Evolutionary conservation across 495 filamentous ascomycete genomes (phyloP).

Genomic region (Trichoderma virens): DNA sequence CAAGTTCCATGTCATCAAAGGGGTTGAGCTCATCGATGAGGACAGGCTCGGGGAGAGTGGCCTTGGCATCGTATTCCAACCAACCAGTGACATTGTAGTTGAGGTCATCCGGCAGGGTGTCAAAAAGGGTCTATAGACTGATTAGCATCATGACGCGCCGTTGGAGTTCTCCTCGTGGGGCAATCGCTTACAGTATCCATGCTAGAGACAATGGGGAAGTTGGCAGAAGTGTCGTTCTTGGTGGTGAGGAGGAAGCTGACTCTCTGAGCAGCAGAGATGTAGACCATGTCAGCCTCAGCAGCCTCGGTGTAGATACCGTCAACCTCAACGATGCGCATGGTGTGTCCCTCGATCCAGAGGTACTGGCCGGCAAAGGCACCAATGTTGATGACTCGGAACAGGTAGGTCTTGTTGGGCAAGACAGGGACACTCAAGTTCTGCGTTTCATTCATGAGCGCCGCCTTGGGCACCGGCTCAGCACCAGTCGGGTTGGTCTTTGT

Average conservation of each 20-base stretch:
- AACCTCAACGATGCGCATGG: constrained; percentile 50
- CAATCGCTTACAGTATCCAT: constrained; percentile 48
- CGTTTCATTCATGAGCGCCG: constrained; percentile 63
- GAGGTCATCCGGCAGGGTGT: constrained; percentile 51
- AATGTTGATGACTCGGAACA: constrained; percentile 68
- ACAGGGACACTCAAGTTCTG: constrained; percentile 44
- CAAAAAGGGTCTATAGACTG: constrained; percentile 56
- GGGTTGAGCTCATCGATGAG: constrained; percentile 50
- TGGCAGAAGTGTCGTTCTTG: constrained; percentile 53
- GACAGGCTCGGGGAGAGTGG: constrained; percentile 49
- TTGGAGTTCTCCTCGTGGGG: not conserved
- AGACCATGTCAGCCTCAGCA: constrained; percentile 51
- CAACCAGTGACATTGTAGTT: constrained; percentile 75
- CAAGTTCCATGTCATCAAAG: constrained; percentile 66
- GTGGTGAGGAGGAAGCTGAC: constrained; percentile 61
- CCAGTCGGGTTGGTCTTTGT: constrained; percentile 51
- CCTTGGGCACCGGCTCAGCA: constrained; percentile 58
- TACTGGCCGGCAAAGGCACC: constrained; percentile 62
- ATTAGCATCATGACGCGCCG: not conserved
- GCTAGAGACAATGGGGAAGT: constrained; percentile 59
- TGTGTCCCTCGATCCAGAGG: constrained; percentile 69
- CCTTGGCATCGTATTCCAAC: constrained; percentile 61
- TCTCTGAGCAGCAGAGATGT: constrained; percentile 62
- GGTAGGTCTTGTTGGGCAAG: constrained; percentile 67
- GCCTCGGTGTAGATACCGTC: constrained; percentile 53